Conservation (phyloP, 2,329 filamentous ascomycete genomes). For the Stagonosporopsis chrysanthemi region DNA sequence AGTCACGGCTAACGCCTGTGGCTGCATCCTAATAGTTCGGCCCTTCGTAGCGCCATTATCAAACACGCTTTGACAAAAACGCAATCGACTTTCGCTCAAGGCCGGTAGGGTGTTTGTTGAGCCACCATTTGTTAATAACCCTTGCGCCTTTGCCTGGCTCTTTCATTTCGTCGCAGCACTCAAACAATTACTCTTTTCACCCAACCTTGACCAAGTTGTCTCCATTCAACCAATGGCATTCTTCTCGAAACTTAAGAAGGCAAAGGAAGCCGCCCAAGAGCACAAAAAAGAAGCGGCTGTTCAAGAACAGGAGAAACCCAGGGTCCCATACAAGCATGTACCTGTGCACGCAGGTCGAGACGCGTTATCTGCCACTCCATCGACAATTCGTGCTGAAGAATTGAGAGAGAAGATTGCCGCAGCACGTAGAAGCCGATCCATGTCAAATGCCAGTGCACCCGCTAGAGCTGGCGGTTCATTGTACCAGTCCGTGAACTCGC, state of each 20-base stretch:
- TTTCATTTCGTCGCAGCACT: conserved; percentile 3
- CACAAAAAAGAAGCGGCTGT: conserved; percentile 29
- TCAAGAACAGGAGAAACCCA: conserved; percentile 26
- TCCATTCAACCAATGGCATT: conserved; percentile 37
- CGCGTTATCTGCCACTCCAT: conserved; percentile 27
- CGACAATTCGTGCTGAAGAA: conserved; percentile 25
- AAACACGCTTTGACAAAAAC: conserved; percentile 21
- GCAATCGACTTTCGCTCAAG: conserved; percentile 17
- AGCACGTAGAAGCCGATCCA: conserved; percentile 22
- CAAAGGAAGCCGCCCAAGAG: conserved; percentile 39
- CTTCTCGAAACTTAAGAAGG: conserved; percentile 42
- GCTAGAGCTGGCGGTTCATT: not conserved
- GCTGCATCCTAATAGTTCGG: conserved; percentile 22
- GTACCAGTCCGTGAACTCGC: conserved; percentile 8
- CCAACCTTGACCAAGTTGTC: not conserved
- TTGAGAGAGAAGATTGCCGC: conserved; percentile 27
- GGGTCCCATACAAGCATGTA: conserved; percentile 35
- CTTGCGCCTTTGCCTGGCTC: not conserved
- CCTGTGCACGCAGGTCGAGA: conserved; percentile 40
- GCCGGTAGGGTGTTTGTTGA: conserved; percentile 16
- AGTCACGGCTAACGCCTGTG: conserved; percentile 17
- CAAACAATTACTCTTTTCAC: not conserved
- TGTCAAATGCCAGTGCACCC: conserved; percentile 10
- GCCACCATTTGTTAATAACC: conserved; percentile 16
- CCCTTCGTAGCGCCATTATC: conserved; percentile 16